Base-by-base conservation (phyloP, 169 alveolate genomes). In the Eimeria maxima region DNA sequence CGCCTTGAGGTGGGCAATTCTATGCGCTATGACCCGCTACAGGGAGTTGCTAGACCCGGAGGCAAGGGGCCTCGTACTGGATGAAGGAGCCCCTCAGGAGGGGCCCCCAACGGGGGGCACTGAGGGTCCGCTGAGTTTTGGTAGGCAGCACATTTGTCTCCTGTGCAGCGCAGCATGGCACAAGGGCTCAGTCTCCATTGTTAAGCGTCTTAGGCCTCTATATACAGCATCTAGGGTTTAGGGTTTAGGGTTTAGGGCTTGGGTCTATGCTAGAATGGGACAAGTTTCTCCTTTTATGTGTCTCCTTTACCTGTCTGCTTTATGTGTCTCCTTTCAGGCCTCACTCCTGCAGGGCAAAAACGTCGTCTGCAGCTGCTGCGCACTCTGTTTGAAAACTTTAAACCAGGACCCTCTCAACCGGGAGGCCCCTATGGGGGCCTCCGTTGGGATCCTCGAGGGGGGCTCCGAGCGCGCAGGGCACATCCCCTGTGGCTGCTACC, bases 41-140 rank as follows among this genome's bases (percentile, higher is more conserved):
- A 44, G 90, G 90, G 90, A 80, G 90, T 3, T 80, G 90, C 90
- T 80, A 33, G 90, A 80, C 53, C 90, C 90, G 22, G 60, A 80
- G 24, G 71, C 44, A 4, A 22, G 27, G 65, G 90, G 33, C 45
- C 69, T 80, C 69, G 29, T 45, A 7, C 24, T 42, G 4, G 71
- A 80, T 24, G 50, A 8, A 7, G 29, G 45, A 45, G 53, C 53
- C 65, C 69, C 90, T 27, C 60, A 4, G 16, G 24, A 57, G 67
- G 67, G 67, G 67, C n/a, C 67, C 67, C 67, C 67, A 2, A 60
- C 27, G 50, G 90, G 90, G 16, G 73, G 47, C 69, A 42, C 3
- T 1, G 90, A 33, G 42, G 90, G 71, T 47, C 24, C 22, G 1
- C 65, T 80, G 10, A 50, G 47, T 44, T 7, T 80, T 45, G 90